phyloP scores from a whole-genome alignment of 192 early-diverging fungal species.

The Rhizoclosmatium globosum region DNA sequence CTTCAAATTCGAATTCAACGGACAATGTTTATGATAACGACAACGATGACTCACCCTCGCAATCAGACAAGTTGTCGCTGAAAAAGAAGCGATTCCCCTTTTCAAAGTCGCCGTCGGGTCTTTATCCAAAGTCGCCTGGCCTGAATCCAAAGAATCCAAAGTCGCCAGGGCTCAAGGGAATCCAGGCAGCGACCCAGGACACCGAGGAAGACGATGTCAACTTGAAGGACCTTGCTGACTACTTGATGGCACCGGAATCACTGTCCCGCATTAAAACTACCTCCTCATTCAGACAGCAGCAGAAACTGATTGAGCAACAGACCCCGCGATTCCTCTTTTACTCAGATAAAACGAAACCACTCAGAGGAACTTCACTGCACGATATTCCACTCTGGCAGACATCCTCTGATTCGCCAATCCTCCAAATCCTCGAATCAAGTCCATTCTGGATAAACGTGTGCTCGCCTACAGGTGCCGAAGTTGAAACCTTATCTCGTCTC shows the following conservation, averaged over 20 bases:
- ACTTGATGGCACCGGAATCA: not conserved
- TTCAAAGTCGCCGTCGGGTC: not conserved
- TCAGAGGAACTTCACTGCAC: not conserved
- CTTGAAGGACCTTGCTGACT: not conserved
- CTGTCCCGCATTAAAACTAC: constrained; percentile 34
- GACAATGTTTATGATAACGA: not conserved
- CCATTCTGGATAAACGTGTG: constrained; percentile 64
- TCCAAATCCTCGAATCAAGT: constrained; percentile 29
- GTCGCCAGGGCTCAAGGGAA: not conserved
- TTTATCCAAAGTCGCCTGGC: not conserved
- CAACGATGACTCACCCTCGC: too few species aligned
- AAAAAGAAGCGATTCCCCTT: not conserved
- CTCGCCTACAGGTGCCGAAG: constrained; percentile 49
- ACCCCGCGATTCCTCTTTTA: not conserved
- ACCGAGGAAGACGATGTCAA: not conserved
- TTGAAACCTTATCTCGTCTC: constrained; percentile 49
- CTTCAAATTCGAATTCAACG: not conserved
- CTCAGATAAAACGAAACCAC: not conserved
- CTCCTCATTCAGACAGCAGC: not conserved
- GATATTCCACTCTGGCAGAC: constrained; percentile 35
- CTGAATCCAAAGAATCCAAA: not conserved
- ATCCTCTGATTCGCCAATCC: constrained; percentile 13
- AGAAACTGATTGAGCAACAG: not conserved
- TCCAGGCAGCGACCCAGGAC: not conserved
- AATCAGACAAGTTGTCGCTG: too few species aligned